Base-by-base conservation (phyloP, 139 green algal species). In the Chlorella sp. region DNA sequence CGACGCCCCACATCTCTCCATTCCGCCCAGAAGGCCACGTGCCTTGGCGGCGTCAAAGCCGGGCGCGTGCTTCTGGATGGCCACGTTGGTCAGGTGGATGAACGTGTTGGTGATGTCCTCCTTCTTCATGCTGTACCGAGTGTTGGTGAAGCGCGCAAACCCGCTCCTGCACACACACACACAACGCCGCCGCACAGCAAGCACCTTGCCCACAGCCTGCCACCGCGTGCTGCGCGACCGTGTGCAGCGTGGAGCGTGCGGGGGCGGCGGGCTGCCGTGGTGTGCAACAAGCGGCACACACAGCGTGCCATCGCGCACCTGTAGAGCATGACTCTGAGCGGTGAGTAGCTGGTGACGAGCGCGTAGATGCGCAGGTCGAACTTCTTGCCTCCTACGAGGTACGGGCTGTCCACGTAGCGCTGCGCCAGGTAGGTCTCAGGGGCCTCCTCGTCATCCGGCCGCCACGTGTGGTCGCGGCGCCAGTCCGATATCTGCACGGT, bases 281-380 rank as follows among this genome's bases (percentile, higher is more conserved):
- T n/a, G n/a, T n/a, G n/a, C n/a, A n/a, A n/a, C n/a, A n/a, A n/a
- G n/a, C n/a, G n/a, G n/a, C n/a, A n/a, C n/a, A n/a, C 42, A 55
- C 42, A 55, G 42, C 17, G 42, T 55, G 42, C 17, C 17, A 55
- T n/a, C n/a, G 31, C 75, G 0, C 35, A 87, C 75, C 87, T 77
- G 81, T 90, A 80, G 26, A 89, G 71, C 78, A 86, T 81, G 32
- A 90, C 82, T 5, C 85, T 69, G 26, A 96, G 82, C 0, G 89
- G 91, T 14, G 77, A 80, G 79, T 91, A 94, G 61, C 74, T 84
- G 4, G 80, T 82, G 36, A 92, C 87, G 0, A 96, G 78, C 2
- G 81, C 88, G 80, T 96, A 96, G 59, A 96, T 87, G 32, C 91
- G 85, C 34, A 96, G 80, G 79, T 96, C 91, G 77, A 94, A 96